Base-by-base conservation (phyloP, 176 grass and related monocot genomes). In the Zoysia pacifica region DNA sequence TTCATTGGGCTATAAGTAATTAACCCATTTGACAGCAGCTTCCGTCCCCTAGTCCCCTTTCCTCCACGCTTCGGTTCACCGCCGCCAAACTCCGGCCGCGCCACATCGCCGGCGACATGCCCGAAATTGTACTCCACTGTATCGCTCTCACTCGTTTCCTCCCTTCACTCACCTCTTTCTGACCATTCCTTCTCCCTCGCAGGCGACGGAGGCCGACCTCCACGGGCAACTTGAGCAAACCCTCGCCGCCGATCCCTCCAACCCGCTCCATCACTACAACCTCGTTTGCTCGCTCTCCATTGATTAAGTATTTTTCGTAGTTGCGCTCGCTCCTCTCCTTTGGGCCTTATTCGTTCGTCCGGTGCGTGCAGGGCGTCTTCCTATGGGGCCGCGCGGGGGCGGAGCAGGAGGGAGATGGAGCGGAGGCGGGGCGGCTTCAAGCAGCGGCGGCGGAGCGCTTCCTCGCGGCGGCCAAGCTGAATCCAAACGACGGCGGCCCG, bases 381-480 rank as follows among this genome's bases (percentile, higher is more conserved):
- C 68, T 96, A 56, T 96, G 93, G 93, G 65, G 78, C 70, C 85
- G 61, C 16, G 84, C 75, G 44, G 89, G 89, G 48, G 86, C 70
- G 47, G 79, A 70, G 47, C 62, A 62, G 35, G 51, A 52, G 55
- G 56, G 41, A 2, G 80, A 72, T 41, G 62, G 5, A 67, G 89
- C 86, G 7, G 92, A 89, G 37, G 70, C 73, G 42, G 81, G 51
- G 76, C 52, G 72, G 44, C 72, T 90, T 10, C 85, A 80, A 12
- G 83, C 85, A 54, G 87, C 54, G 44, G 95, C 88, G 10, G 88
- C 88, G 12, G 92, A 94, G 78, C 86, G 86, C 79, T 92, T 98
- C 88, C 78, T 98, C 70, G 85, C 90, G 1, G 75, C 88, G 12
- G 95, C 95, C 53, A 98, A 98, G 87, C 67, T 98, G 20, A 93